Evolutionary conservation across 495 filamentous ascomycete species (phyloP).

Genomic region (Hypoxylon fragiforme): DNA sequence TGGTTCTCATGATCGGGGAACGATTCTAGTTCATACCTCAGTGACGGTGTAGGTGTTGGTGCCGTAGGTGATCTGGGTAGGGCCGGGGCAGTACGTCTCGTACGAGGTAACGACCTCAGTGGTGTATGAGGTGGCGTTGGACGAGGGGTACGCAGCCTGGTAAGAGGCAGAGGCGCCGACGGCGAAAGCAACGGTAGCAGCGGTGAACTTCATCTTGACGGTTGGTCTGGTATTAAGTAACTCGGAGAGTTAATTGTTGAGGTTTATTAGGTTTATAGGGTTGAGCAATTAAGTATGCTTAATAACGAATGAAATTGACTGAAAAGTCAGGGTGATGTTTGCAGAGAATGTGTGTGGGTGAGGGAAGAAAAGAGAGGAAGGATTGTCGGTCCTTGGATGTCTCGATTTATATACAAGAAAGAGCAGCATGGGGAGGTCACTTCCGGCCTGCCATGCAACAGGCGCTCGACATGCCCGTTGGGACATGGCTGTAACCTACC

Average conservation of each 20-base stretch:
- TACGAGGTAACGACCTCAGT: conserved; percentile 79
- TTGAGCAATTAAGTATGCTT: conserved; percentile 37
- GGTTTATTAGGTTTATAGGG: conserved; percentile 28
- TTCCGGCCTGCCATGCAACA: conserved; percentile 22
- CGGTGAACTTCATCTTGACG: conserved; percentile 87
- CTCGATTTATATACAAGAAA: conserved; percentile 45
- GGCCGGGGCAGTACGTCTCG: conserved; percentile 83
- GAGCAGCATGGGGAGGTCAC: conserved; percentile 22
- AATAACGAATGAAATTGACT: conserved; percentile 64
- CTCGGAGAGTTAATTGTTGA: conserved; percentile 41
- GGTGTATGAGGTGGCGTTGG: conserved; percentile 57
- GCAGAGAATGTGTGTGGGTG: conserved; percentile 54
- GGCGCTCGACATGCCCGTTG: conserved; percentile 24
- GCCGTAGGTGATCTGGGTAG: conserved; percentile 72
- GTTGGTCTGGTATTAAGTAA: conserved; percentile 52
- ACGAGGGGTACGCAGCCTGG: too few species aligned
- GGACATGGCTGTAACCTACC: conserved; percentile 14
- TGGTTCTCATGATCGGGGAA: not conserved
- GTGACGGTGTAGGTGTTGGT: conserved; percentile 78
- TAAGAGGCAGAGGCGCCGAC: conserved; percentile 65
- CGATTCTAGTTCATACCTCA: conserved; percentile 47
- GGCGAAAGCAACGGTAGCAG: conserved; percentile 59
- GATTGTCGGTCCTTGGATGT: conserved; percentile 34
- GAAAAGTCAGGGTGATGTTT: conserved; percentile 55
- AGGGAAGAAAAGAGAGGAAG: conserved; percentile 40